Evolutionary conservation across 108 stramenopile genomes (phyloP), one percentile per base, ranked within the genome.

Genomic region (Pinguiococcus pyrenoidosus): DNA sequence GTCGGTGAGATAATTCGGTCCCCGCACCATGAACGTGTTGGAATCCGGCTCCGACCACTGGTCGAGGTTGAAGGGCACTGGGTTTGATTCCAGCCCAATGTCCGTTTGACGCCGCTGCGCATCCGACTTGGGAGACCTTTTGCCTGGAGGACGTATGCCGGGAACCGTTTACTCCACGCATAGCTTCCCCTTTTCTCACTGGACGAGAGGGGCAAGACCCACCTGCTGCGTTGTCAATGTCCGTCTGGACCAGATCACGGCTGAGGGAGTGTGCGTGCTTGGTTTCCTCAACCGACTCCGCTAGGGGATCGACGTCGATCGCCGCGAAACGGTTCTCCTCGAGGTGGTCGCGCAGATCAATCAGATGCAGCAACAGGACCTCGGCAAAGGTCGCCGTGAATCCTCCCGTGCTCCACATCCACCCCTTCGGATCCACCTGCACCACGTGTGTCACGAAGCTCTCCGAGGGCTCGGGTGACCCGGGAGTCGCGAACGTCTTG

Each of bases 401-500:
- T 56, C 75, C 50, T 0, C 52, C 44, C 9, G 29, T 28, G 49
- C 62, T 66, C 26, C 84, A 85, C 7, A 92, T 62, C 89, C 89
- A 92, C 18, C 89, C 89, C 42, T 72, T 53, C 7, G 89, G 89
- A 43, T 88, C 82, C 0, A 87, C 78, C 67, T 92, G 87, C 12
- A 83, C 82, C 4, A 81, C 73, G 17, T 76, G 64, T 32, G 80
- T 81, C 28, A 92, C 38, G 29, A 92, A 56, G 62, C 85, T 87
- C 71, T 88, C 85, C 17, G 62, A 49, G 13, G 59, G 28, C 28
- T 55, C 53, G 16, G 44, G 39, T 1, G 42, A 42, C 4, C 54
- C 63, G 25, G 46, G 54, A 5, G 16, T 18, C 39, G 39, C 39
- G 39, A 40, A 18, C 17, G 28, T 5, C 27, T 20, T 24, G 3